Conservation (phyloP, 495 filamentous ascomycete species). For the Rhypophila decipiens region DNA sequence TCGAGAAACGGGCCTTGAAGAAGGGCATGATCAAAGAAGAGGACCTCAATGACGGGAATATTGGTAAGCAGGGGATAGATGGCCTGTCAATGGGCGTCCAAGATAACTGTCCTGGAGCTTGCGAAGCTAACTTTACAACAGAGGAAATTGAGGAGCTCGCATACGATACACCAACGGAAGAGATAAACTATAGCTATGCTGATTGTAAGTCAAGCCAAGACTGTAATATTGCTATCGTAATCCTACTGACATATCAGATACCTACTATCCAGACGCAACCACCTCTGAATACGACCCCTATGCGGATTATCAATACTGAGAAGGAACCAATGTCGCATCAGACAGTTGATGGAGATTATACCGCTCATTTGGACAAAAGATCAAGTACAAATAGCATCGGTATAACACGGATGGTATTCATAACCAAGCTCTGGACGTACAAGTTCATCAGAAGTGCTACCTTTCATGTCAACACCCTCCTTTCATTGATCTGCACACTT, state of each 20-base stretch:
- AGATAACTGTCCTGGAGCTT: not conserved
- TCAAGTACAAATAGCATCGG: not conserved
- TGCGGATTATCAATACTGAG: not conserved
- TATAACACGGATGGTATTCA: not conserved
- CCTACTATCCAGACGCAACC: not conserved
- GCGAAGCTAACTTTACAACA: not conserved
- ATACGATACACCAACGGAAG: slow-evolving; percentile 18
- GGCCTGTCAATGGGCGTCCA: not conserved
- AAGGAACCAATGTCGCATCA: not conserved
- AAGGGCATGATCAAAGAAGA: slow-evolving; percentile 21
- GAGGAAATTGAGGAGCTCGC: slow-evolving; percentile 23
- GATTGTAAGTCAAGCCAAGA: slow-evolving; percentile 9
- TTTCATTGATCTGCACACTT: not conserved
- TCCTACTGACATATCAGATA: not conserved
- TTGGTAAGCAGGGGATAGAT: slow-evolving; percentile 3
- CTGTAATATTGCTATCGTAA: not conserved
- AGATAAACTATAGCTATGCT: slow-evolving; percentile 1
- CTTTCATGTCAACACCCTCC: too few relatives aligned
- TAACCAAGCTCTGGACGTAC: not conserved
- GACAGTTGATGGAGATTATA: not conserved
- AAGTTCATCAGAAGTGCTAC: too few relatives aligned
- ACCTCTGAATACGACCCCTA: not conserved
- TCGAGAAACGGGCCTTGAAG: slow-evolving; percentile 28
- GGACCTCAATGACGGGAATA: slow-evolving; percentile 3
- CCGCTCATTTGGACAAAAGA: not conserved